Conservation (phyloP, 106 monocot species). For the Iris macrosiphon region DNA sequence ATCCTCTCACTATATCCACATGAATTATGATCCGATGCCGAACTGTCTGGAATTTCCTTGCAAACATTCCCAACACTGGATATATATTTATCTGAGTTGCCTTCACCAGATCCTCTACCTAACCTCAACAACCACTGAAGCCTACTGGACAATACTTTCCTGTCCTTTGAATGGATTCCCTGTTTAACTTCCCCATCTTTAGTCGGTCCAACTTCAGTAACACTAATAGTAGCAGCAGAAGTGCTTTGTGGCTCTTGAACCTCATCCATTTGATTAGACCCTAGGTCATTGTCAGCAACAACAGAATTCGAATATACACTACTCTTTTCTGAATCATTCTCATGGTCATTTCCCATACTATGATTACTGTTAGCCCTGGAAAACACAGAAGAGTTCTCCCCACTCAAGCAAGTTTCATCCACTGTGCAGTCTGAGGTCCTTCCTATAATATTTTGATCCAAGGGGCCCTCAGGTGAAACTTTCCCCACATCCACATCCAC, state of each 20-base stretch:
- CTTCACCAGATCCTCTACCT: constrained; percentile 26
- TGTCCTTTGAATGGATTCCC: constrained; percentile 7
- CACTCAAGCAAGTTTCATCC: constrained; percentile 21
- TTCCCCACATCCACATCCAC: constrained; percentile 21
- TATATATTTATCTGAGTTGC: constrained; percentile 12
- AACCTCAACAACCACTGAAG: constrained; percentile 54
- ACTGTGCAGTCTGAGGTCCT: constrained; percentile 1
- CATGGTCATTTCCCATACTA: constrained; percentile 19
- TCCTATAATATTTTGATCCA: constrained; percentile 7
- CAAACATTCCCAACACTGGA: constrained; percentile 9
- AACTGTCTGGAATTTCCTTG: constrained; percentile 4
- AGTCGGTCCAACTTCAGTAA: constrained; percentile 2
- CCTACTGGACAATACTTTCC: constrained; percentile 21
- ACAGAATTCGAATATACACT: constrained; percentile 32
- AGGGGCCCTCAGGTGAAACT: constrained; percentile 2
- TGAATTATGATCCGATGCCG: constrained; percentile 1
- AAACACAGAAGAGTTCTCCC: constrained; percentile 24
- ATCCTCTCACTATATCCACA: constrained; percentile 14
- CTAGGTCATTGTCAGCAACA: constrained; percentile 28
- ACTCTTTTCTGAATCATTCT: constrained; percentile 35
- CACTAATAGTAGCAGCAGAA: not conserved
- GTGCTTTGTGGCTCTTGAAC: not conserved
- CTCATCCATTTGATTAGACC: constrained; percentile 11
- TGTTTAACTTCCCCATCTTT: constrained; percentile 13
- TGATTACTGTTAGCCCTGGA: constrained; percentile 23